Conservation (phyloP, 2,329 filamentous ascomycete species). For the Xylariaceae sp. region DNA sequence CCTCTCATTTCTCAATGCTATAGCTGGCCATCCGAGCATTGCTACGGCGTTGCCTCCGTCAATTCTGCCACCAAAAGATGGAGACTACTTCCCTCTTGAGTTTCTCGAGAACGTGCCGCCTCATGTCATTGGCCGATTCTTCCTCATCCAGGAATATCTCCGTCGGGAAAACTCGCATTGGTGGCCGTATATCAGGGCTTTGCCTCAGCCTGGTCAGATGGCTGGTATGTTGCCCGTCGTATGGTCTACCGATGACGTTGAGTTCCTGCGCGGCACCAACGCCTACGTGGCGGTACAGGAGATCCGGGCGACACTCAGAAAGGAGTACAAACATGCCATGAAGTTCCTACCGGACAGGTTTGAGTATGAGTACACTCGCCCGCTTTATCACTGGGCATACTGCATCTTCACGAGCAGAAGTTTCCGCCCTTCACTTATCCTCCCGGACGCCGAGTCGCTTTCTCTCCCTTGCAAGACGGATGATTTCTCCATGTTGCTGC, state of each 20-base stretch:
- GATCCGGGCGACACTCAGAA: constrained; percentile 42
- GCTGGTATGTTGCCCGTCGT: constrained; percentile 55
- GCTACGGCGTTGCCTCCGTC: constrained; percentile 10
- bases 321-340: constrained; percentile 42
- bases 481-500: constrained; percentile 63
- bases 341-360: constrained; percentile 34
- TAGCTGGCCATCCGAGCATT: constrained; percentile 33
- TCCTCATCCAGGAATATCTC: constrained; percentile 64
- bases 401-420: constrained; percentile 61
- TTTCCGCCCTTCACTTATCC: constrained; percentile 56
- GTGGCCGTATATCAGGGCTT: constrained; percentile 60
- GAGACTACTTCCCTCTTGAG: constrained; percentile 39
- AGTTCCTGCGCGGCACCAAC: constrained; percentile 41
- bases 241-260: constrained; percentile 57
- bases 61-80: constrained; percentile 8
- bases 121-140: constrained; percentile 61
- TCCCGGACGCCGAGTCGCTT: constrained; percentile 36
- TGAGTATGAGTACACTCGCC: constrained; percentile 38
- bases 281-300: constrained; percentile 30
- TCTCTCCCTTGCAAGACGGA: constrained; percentile 42
- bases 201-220: constrained; percentile 56
- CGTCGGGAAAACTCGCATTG: constrained; percentile 55
- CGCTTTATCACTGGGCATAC: constrained; percentile 60
- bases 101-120: constrained; percentile 49
- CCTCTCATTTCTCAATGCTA: constrained; percentile 55